Evolutionary conservation across 805 yeast genomes (phyloP).

Genomic region (Nakazawaea anatomiae): DNA sequence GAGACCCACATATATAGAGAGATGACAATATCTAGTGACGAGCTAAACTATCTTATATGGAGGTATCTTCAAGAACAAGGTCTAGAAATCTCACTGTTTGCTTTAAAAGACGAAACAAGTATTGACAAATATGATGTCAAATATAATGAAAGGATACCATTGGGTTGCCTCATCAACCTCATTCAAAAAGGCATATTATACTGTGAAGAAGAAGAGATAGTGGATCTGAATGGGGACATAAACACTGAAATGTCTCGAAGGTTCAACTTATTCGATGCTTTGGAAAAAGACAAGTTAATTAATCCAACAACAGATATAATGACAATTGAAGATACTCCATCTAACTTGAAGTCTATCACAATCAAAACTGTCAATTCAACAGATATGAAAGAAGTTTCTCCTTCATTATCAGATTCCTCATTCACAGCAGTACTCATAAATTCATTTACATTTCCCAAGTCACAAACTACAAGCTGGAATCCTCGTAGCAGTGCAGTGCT

Average conservation of each 20-base stretch:
- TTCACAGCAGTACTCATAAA: slow-evolving; percentile 36
- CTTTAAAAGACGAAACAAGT: slow-evolving; percentile 69
- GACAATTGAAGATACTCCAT: background rate
- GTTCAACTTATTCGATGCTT: slow-evolving; percentile 50
- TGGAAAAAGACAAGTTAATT: slow-evolving; percentile 33
- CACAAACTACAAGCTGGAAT: slow-evolving; percentile 50
- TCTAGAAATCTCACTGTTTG: slow-evolving; percentile 68
- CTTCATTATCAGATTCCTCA: slow-evolving; percentile 10
- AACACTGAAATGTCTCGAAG: slow-evolving; percentile 15
- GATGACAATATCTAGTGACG: slow-evolving; percentile 80
- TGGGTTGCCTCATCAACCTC: slow-evolving; percentile 75
- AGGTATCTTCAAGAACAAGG: slow-evolving; percentile 87
- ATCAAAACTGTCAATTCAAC: background rate
- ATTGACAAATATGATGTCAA: slow-evolving; percentile 51
- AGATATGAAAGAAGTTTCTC: slow-evolving; percentile 6
- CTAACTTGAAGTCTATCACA: background rate
- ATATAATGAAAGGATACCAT: slow-evolving; percentile 49
- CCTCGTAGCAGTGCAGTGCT: slow-evolving; percentile 39
- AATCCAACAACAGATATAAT: slow-evolving; percentile 5
- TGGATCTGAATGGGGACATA: slow-evolving; percentile 26
- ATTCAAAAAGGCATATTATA: slow-evolving; percentile 84
- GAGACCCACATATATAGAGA: background rate
- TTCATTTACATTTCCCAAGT: slow-evolving; percentile 31
- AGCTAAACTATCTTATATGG: slow-evolving; percentile 89
- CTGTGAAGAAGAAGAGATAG: slow-evolving; percentile 60